A percentile compares a stretch with the other conserved stretches of the same genome.
phyloP scores from a whole-genome alignment of 768 basidiomycete genomes.

The button mushroom (Agaricus bisporus) region DNA sequence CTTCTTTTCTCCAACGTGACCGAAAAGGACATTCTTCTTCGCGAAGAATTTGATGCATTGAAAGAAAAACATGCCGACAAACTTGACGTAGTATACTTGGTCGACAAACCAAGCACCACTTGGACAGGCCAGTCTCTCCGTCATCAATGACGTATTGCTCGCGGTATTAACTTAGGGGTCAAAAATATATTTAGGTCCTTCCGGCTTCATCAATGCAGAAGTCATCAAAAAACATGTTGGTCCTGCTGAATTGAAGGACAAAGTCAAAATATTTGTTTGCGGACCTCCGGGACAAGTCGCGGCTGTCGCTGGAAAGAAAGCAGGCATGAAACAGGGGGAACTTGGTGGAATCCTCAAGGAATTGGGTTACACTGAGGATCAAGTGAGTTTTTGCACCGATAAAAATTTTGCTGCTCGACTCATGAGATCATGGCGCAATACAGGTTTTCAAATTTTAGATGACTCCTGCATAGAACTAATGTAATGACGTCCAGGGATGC shows the following conservation, averaged over 20 bases:
- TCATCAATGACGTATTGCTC: slow-evolving; percentile 8
- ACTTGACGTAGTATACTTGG: slow-evolving; percentile 78
- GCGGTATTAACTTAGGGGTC: neutral
- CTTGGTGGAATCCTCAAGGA: slow-evolving; percentile 82
- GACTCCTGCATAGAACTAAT: too few species aligned
- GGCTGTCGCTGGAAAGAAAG: slow-evolving; percentile 86
- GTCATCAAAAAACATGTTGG: slow-evolving; percentile 71
- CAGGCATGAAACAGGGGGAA: slow-evolving; percentile 80
- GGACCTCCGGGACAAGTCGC: slow-evolving; percentile 88
- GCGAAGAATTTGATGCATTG: slow-evolving; percentile 67
- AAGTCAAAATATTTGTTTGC: slow-evolving; percentile 87
- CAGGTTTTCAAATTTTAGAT: slow-evolving; percentile 9
- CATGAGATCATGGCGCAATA: neutral
- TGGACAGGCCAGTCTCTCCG: slow-evolving; percentile 47
- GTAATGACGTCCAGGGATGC: too few species aligned
- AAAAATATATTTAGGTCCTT: slow-evolving; percentile 36
- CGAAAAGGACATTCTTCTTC: slow-evolving; percentile 85
- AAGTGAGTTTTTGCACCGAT: slow-evolving; percentile 40
- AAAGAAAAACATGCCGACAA: slow-evolving; percentile 62
- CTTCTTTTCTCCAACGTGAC: slow-evolving; percentile 88
- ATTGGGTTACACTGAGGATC: slow-evolving; percentile 77
- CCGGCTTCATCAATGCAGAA: slow-evolving; percentile 70
- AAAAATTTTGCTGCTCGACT: neutral
- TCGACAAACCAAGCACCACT: slow-evolving; percentile 64
- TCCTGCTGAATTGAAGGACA: slow-evolving; percentile 56